Base-by-base conservation (phyloP, 2,329 filamentous ascomycete species). In the Davidsoniella neocaledoniae region DNA sequence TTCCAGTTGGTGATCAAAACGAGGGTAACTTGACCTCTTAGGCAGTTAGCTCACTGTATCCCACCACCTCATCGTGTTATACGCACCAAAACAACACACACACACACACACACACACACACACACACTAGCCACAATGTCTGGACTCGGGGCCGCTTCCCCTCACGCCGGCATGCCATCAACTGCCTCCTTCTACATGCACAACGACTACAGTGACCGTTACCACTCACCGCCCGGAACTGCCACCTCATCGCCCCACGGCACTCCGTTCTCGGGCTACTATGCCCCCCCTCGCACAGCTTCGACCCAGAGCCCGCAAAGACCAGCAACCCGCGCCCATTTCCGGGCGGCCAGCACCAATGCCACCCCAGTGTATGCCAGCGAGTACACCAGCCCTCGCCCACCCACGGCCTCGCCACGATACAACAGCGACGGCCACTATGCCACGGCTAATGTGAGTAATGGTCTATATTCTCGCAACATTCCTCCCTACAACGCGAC, bases 401-500 rank as follows among this genome's bases (percentile, higher is more conserved):
- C 66, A 53, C 69, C 66, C 39, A 66, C 68, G 53, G 74, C 75
- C 60, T 78, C 74, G 55, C 74, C 74, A 55, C 71, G 74, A 58
- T 78, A 74, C 67, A 76, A 72, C 62, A 77, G 74, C 69, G 70
- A 68, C 61, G 74, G 74, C 63, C 68, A 74, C 61, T 78, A 78
- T 68, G 74, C 72, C 66, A 77, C 74, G 66, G 73, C 72, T 67
- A 74, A 77, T 77, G 74, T 78, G 74, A 78, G 74, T 78, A 63
- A 61, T 61, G 64, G 66, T 63, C 64, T 63, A 63, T 64, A 63
- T 59, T 58, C 64, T 60, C 65, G 65, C 59, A 72, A 72, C 65
- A 60, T 64, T 64, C 70, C 66, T 63, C 70, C 50, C 38, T 49
- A 49, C 60, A 64, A 67, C 56, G 65, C 63, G 60, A 64, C 65